A percentile compares a stretch with the other conserved stretches of the same genome.
Evolutionary conservation across 169 alveolate genomes (phyloP).

Genomic region (Plasmodium adleri): DNA sequence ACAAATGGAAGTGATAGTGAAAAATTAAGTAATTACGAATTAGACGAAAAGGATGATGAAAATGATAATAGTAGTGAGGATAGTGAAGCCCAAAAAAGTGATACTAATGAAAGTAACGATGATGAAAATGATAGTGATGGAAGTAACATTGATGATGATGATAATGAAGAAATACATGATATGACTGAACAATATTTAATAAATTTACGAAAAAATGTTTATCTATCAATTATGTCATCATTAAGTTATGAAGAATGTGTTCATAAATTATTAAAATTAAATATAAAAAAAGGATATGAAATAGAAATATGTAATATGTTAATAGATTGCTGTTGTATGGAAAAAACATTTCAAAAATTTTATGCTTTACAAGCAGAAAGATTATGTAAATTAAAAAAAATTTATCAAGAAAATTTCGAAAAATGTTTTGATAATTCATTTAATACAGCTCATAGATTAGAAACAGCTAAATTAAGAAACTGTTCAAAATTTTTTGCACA

Average conservation of each 20-base stretch:
- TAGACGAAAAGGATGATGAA: conserved; percentile 84
- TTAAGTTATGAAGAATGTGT: conserved; percentile 98
- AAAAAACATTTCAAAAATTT: conserved; percentile 97
- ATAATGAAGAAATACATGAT: conserved; percentile 88
- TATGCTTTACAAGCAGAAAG: conserved; percentile 97
- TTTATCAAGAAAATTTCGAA: conserved; percentile 93
- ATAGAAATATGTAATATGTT: conserved; percentile 97
- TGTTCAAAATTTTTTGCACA: conserved; percentile 97
- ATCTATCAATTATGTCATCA: conserved; percentile 97
- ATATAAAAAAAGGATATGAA: conserved; percentile 94
- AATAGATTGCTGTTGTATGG: conserved; percentile 99
- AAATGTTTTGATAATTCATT: conserved; percentile 89
- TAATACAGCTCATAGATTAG: conserved; percentile 94
- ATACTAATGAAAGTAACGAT: conserved; percentile 82
- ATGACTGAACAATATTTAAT: conserved; percentile 96
- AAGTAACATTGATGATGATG: conserved; percentile 83
- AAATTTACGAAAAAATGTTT: conserved; percentile 95
- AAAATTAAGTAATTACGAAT: conserved; percentile 50
- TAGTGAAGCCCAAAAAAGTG: conserved; percentile 76
- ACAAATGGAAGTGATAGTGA: conserved; percentile 51
- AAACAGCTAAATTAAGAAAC: conserved; percentile 97
- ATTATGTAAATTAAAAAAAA: conserved; percentile 93
- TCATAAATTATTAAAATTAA: conserved; percentile 97
- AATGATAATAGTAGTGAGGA: conserved; percentile 86
- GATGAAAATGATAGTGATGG: conserved; percentile 88